phyloP scores from a whole-genome alignment of 2,329 filamentous ascomycete genomes.

The Grosmannia serpens region DNA sequence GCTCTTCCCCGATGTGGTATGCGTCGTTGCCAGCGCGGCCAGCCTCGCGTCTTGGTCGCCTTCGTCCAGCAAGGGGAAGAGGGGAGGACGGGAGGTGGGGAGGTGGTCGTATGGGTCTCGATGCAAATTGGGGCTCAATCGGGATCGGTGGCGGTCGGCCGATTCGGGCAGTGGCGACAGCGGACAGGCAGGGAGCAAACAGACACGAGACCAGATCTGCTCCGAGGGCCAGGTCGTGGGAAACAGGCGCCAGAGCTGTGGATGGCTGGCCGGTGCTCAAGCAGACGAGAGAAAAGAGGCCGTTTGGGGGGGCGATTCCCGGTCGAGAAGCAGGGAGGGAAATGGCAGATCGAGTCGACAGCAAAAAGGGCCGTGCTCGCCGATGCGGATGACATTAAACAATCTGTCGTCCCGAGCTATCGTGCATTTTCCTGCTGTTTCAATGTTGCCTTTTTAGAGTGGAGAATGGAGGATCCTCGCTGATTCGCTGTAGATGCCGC shows the following conservation, averaged over 20 bases:
- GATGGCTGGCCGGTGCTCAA: neutral
- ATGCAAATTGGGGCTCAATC: neutral
- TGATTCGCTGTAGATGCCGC: conserved; percentile 3
- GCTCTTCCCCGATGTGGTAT: neutral
- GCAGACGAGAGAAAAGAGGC: neutral
- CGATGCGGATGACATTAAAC: neutral
- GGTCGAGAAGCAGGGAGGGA: neutral
- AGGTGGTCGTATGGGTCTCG: neutral
- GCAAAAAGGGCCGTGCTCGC: neutral
- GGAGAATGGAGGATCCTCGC: neutral
- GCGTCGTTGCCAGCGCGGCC: too few species aligned
- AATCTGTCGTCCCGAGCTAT: neutral
- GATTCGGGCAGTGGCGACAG: neutral
- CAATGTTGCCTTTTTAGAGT: conserved; percentile 8
- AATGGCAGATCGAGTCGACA: neutral
- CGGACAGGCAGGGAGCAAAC: neutral
- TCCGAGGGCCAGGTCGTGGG: neutral
- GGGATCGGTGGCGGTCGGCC: neutral
- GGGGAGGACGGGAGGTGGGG: neutral
- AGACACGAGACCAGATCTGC: neutral
- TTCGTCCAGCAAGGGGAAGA: neutral
- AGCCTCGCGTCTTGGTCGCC: neutral
- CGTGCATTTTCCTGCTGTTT: conserved; percentile 1
- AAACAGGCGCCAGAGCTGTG: neutral
- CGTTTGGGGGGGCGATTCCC: neutral